Evolutionary conservation across 2,329 filamentous ascomycete species (phyloP).

Genomic region (Parastagonospora nodorum): DNA sequence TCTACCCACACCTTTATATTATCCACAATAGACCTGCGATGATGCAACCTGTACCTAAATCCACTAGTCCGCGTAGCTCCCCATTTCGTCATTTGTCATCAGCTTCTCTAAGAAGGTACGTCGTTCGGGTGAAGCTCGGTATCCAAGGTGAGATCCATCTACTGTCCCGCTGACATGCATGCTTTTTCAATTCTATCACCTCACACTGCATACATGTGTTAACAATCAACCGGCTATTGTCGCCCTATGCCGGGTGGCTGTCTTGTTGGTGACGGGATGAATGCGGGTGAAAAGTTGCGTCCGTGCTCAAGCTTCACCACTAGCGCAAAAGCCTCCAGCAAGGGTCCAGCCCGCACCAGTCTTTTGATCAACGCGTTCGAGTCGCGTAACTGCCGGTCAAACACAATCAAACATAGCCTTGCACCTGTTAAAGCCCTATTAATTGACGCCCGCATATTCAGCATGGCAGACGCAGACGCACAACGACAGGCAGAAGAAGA

Average conservation of each 20-base stretch:
- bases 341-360: conserved; percentile 8
- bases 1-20: background rate
- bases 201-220: background rate
- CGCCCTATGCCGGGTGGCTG: background rate
- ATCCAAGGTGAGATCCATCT: background rate
- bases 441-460: background rate
- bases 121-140: background rate
- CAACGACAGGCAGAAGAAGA: conserved; percentile 18
- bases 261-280: too few species aligned
- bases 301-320: conserved; percentile 5
- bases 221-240: background rate
- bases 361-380: background rate
- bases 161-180: too few species aligned
- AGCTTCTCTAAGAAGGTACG: too few species aligned
- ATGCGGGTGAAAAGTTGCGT: background rate
- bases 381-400: background rate
- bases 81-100: background rate
- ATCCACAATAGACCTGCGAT: background rate
- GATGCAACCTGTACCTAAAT: background rate
- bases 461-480: conserved; percentile 17
- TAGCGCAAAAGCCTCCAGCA: background rate
- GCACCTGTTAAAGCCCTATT: too few species aligned
- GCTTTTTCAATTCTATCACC: too few species aligned
- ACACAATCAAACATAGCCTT: background rate
- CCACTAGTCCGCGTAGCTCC: background rate